Base-by-base conservation (phyloP, 192 early-diverging fungal genomes). In the Gryganskiella cystojenkinii region DNA sequence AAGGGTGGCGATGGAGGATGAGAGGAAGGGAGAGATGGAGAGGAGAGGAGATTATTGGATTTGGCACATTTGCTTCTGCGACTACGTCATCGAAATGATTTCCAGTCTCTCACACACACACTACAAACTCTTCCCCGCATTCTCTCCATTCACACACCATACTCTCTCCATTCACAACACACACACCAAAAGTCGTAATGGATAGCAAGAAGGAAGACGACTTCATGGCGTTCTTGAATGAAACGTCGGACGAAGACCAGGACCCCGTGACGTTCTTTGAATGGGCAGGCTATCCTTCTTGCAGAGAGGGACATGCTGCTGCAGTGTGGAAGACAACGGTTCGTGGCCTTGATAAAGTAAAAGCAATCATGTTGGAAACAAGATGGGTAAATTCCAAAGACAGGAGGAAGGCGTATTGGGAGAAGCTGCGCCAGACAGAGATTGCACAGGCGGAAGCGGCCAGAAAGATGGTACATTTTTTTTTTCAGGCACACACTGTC, bases 221-320 rank as follows among this genome's bases (percentile, higher is more conserved):
- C 42, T 28, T 70, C 59, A 31, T 56, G 42, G 52, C 28, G 20
- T 70, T 62, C 59, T 56, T 70, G 44, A 45, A 30, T 56, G 53
- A 9, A 52, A 56, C 44, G 54, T 25, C 59, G 11, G 60, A 71
- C 20, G 54, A 71, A 63, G 61, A 71, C 31, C 61, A 71, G 46
- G 46, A 63, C 20, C 61, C 69, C 17, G 60, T 71, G 53, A 44
- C 27, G 30, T 71, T 71, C 51, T 71, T 70, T 63, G 61, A 71
- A 71, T 71, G 60, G 69, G 69, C 61, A 54, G 61, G 61, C 53
- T 71, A 42, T 63, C 52, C 59, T 63, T 71, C 69, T 63, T 34
- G 61, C 52, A 63, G 46, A 27, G 54, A 71, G 61, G 61, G 53
- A 53, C 61, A 62, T 62, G 68, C 68, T 31, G 28, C 35, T 45